phyloP scores from a whole-genome alignment of 1,139 yeast genomes.

The Zygosaccharomyces pseudobailii region DNA sequence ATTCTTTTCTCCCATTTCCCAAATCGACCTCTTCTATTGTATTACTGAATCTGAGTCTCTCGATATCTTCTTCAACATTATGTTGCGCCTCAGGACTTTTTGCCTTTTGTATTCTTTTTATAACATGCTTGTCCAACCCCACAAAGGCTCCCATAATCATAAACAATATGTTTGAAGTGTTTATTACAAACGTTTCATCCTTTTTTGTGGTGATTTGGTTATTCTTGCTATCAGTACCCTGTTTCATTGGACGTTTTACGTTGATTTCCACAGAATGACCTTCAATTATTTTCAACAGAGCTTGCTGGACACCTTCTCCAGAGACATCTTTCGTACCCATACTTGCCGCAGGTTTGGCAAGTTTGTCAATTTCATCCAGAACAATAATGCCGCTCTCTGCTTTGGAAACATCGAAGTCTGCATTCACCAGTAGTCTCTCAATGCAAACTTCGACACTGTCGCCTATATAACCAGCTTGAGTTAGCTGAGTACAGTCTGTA shows the following conservation, averaged over 20 bases:
- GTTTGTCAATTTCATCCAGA: constrained; percentile 50
- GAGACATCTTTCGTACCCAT: constrained; percentile 49
- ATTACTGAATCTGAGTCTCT: constrained; percentile 22
- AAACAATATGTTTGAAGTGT: constrained; percentile 49
- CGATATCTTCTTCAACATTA: constrained; percentile 12
- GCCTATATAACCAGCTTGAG: constrained; percentile 57
- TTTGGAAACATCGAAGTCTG: constrained; percentile 45
- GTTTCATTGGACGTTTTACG: constrained; percentile 40
- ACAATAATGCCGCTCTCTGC: constrained; percentile 52
- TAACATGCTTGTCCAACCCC: constrained; percentile 45
- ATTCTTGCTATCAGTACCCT: constrained; percentile 33
- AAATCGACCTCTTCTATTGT: constrained; percentile 34
- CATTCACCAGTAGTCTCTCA: constrained; percentile 43
- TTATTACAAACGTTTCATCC: constrained; percentile 41
- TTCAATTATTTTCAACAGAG: constrained; percentile 47
- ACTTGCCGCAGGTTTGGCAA: constrained; percentile 42
- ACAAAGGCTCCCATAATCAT: constrained; percentile 55
- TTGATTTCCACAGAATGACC: constrained; percentile 46
- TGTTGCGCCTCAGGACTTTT: constrained; percentile 11
- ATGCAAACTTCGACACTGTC: constrained; percentile 53
- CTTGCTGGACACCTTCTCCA: constrained; percentile 58
- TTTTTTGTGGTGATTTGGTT: constrained; percentile 33
- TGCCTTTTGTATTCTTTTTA: constrained; percentile 33
- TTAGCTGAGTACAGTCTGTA: constrained; percentile 52
- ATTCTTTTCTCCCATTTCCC: constrained; percentile 35